phyloP scores from a whole-genome alignment of 257 asterid genomes.

The Buddleja alternifolia region DNA sequence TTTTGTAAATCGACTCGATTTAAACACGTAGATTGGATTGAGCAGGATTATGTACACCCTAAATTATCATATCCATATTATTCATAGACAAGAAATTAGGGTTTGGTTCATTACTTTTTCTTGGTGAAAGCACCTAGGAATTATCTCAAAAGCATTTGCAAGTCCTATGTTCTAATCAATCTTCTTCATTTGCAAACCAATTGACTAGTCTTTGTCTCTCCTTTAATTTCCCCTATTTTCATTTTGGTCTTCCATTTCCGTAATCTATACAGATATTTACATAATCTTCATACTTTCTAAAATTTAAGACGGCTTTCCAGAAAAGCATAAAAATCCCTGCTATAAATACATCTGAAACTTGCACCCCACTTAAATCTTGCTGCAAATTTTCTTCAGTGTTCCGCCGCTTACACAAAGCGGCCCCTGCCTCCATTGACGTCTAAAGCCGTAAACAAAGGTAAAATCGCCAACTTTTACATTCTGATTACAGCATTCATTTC shows the following conservation, averaged over 20 bases:
- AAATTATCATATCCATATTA: background rate
- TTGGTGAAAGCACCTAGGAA: background rate
- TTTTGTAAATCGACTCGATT: no score
- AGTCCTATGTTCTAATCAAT: background rate
- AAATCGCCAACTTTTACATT: background rate
- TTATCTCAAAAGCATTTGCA: background rate
- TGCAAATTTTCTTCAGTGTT: background rate
- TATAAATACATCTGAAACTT: slow-evolving; percentile 27
- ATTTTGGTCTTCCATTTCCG: slow-evolving; percentile 12
- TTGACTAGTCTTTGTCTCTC: background rate
- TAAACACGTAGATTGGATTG: no score
- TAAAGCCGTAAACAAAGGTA: slow-evolving; percentile 38
- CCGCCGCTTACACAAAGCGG: background rate
- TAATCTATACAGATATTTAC: background rate
- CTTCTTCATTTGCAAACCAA: slow-evolving; percentile 16
- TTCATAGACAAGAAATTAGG: slow-evolving; percentile 25
- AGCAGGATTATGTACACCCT: no score
- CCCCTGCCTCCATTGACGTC: slow-evolving; percentile 25
- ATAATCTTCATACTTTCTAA: background rate
- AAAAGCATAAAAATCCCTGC: slow-evolving; percentile 18
- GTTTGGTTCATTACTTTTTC: background rate
- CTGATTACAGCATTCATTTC: slow-evolving; percentile 10
- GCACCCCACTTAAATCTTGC: background rate
- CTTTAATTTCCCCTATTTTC: slow-evolving; percentile 7
- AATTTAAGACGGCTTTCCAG: slow-evolving; percentile 2